phyloP scores from a whole-genome alignment of 1,284 basidiomycete species.

The Trichosporon coremiiforme region DNA sequence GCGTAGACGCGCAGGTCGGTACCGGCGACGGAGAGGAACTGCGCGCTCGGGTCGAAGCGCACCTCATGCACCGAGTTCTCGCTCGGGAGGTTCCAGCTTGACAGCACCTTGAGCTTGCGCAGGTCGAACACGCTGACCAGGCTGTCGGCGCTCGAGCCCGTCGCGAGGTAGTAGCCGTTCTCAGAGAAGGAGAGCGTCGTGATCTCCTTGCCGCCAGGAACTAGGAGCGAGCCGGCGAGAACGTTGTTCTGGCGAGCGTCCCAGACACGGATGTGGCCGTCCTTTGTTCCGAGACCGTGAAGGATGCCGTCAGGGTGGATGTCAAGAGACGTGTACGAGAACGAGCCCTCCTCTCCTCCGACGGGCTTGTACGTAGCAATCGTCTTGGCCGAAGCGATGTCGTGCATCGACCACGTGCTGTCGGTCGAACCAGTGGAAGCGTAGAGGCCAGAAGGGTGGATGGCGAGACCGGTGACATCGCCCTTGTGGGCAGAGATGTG shows the following conservation, averaged over 20 bases:
- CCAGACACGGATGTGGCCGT: constrained; percentile 84
- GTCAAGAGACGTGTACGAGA: constrained; percentile 72
- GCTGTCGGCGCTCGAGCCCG: constrained; percentile 67
- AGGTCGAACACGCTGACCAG: constrained; percentile 92
- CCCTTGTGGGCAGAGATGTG: constrained; percentile 80
- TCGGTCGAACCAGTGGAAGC: constrained; percentile 78
- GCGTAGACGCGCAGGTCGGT: constrained; percentile 76
- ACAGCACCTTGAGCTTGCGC: constrained; percentile 65
- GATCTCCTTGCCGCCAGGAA: constrained; percentile 65
- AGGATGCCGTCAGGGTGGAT: constrained; percentile 94
- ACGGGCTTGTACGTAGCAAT: constrained; percentile 58
- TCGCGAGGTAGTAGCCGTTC: constrained; percentile 94
- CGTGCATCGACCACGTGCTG: constrained; percentile 87
- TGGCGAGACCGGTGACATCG: constrained; percentile 80
- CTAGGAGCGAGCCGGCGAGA: constrained; percentile 76
- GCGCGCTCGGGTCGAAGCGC: constrained; percentile 80
- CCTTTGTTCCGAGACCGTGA: constrained; percentile 73
- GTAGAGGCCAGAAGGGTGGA: constrained; percentile 82
- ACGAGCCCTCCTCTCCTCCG: constrained; percentile 52
- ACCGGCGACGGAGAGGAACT: constrained; percentile 83
- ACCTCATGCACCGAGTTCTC: constrained; percentile 78
- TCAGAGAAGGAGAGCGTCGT: constrained; percentile 88
- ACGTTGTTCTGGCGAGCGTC: constrained; percentile 74
- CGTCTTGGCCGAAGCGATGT: constrained; percentile 70
- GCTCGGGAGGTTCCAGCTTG: constrained; percentile 59